These are phyloP conservation scores for Cercospora brassicicola DNA, from an alignment of 2,329 filamentous ascomycete species.

Conservation along the genomic window DNA sequence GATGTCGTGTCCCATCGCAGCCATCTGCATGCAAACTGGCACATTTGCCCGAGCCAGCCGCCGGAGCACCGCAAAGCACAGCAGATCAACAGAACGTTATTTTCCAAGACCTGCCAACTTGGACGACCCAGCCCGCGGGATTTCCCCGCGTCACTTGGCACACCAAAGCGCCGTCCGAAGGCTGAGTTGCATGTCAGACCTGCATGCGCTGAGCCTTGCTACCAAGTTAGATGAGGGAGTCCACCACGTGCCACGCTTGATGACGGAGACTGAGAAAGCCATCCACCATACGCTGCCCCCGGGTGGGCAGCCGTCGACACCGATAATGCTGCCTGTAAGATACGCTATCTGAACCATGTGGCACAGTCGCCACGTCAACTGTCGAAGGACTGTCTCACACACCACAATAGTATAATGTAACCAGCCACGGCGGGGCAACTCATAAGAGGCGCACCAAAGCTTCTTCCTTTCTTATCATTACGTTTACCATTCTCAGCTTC, in stretches of 20 bases:
- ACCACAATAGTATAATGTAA: slow-evolving; percentile 13
- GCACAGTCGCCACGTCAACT: slow-evolving; percentile 2
- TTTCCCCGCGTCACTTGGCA: slow-evolving; percentile 7
- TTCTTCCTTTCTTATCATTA: background rate
- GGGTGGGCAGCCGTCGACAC: background rate
- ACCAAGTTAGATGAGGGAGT: slow-evolving; percentile 7
- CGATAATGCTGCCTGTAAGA: background rate
- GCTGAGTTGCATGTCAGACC: slow-evolving; percentile 9
- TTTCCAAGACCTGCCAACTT: background rate
- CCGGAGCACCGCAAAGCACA: background rate
- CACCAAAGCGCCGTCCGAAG: background rate
- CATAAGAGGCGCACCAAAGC: background rate
- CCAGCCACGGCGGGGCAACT: slow-evolving; percentile 8
- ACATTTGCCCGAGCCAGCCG: background rate
- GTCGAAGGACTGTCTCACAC: slow-evolving; percentile 3
- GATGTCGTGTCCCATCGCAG: background rate
- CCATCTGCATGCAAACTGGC: background rate
- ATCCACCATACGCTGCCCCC: background rate
- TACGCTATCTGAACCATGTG: background rate
- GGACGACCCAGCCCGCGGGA: slow-evolving; percentile 8
- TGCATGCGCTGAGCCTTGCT: background rate
- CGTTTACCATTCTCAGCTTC: background rate
- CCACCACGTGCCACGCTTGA: slow-evolving; percentile 7
- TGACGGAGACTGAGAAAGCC: slow-evolving; percentile 4
- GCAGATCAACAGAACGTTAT: background rate